These are phyloP conservation scores for Cantharellus anzutake DNA, from an alignment of 768 basidiomycete species.

Conservation along the genomic window DNA sequence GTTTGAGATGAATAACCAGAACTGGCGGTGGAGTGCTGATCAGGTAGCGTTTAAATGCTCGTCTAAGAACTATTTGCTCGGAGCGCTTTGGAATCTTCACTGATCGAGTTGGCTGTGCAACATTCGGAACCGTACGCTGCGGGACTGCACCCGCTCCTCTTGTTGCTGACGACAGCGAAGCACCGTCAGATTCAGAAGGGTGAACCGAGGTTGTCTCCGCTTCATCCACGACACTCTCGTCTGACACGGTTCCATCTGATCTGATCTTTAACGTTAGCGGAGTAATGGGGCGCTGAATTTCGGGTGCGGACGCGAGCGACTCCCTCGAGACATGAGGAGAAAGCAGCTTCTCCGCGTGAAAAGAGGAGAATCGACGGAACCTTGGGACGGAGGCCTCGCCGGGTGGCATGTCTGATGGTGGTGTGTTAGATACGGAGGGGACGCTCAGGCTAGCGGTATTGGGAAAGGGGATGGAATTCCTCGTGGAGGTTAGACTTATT, in stretches of 20 bases:
- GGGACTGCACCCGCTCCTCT: no score
- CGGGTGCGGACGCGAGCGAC: not conserved
- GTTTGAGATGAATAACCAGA: slow-evolving; percentile 81
- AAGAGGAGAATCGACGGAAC: not conserved
- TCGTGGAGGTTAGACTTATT: no score
- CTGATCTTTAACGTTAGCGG: no score
- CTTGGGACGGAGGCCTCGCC: not conserved
- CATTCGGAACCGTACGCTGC: not conserved
- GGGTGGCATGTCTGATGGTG: no score
- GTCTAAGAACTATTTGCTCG: slow-evolving; percentile 52
- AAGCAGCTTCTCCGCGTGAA: not conserved
- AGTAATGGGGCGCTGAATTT: no score
- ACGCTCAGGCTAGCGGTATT: no score
- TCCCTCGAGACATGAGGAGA: not conserved
- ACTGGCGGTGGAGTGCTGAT: slow-evolving; percentile 72
- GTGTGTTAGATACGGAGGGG: no score
- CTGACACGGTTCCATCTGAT: not conserved
- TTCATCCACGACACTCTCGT: not conserved
- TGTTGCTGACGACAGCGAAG: not conserved
- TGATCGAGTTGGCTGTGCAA: not conserved
- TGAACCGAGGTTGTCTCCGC: not conserved
- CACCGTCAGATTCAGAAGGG: not conserved
- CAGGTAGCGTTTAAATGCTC: slow-evolving; percentile 89
- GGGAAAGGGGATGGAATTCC: no score
- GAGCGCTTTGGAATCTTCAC: slow-evolving; percentile 16